Base-by-base conservation (phyloP, 768 basidiomycete genomes). In the Rhodotorula toruloides region DNA sequence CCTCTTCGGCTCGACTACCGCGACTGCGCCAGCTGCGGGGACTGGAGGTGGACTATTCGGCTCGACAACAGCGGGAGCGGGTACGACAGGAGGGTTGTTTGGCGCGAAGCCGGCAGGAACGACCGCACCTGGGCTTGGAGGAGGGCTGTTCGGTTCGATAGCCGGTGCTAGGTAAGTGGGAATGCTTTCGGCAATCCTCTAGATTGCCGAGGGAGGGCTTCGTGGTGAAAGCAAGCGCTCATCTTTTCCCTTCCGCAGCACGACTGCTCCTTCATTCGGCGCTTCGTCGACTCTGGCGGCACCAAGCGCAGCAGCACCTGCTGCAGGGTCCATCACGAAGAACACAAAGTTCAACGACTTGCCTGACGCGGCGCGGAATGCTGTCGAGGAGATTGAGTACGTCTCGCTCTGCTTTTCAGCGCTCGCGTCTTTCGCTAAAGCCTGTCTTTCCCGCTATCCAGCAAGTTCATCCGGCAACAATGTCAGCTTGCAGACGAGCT, bases 331-430 rank as follows among this genome's bases (percentile, higher is more conserved):
- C 22, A 58, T 73, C 31, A 61, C 47, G 21, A 72, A 72, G 53
- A 49, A 57, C 27, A 68, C 73, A 9, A 71, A 71, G 59, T 74
- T 72, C 44, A 63, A 74, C 27, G 73, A 74, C 29, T 29, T 74
- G 61, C 73, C 73, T 0, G 73, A 74, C 32, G 55, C 39, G 21
- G 73, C 63, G 50, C 34, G 68, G 37, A 61, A 54, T 25, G 55
- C 56, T 13, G 53, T 74, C 25, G 71, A 74, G 43, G 66, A 68
- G 44, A 65, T 74, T 34, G 71, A 74, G 73, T 74, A 47, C 49
- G 71, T 72, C 16, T 27, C 40, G 21, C 25, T 17, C 42, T 43
- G 4, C 6, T 17, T 43, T 17, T 40, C 44, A 12, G 46, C 25
- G 13, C 9, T 48, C 4, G 25, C 40, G 37, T 27, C 19, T 29